Evolutionary conservation across 1,139 yeast genomes (phyloP).

Genomic region (Yamadazyma mexicana): DNA sequence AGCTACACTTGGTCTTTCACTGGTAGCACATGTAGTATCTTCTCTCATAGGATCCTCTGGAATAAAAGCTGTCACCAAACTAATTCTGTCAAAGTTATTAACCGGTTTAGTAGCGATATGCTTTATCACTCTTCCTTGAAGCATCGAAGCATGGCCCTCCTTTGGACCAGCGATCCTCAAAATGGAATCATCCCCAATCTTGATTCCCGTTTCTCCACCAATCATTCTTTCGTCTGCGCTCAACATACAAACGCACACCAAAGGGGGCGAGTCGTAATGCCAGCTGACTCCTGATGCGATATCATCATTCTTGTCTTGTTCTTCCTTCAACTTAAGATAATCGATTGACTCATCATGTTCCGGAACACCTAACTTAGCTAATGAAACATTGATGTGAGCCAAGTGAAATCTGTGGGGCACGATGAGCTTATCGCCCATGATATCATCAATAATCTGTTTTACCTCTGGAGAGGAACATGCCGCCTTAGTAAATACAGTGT

Average conservation of each 20-base stretch:
- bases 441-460: constrained; percentile 19
- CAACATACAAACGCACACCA: constrained; percentile 35
- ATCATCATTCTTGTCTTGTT: constrained; percentile 14
- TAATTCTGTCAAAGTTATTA: constrained; percentile 30
- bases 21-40: constrained; percentile 40
- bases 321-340: constrained; percentile 9
- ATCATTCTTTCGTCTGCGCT: constrained; percentile 31
- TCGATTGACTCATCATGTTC: constrained; percentile 11
- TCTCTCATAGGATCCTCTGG: constrained; percentile 36
- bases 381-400: constrained; percentile 28
- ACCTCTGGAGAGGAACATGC: constrained; percentile 23
- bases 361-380: constrained; percentile 14
- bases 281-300: constrained; percentile 18
- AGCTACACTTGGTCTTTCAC: constrained; percentile 40
- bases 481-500: constrained; percentile 24
- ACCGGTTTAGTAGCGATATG: constrained; percentile 28
- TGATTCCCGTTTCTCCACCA: constrained; percentile 34
- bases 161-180: constrained; percentile 14
- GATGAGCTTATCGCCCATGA: constrained; percentile 21
- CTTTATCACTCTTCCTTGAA: constrained; percentile 42
- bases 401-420: constrained; percentile 24
- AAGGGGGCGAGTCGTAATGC: constrained; percentile 34
- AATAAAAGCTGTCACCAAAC: constrained; percentile 43
- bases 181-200: constrained; percentile 23
- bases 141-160: constrained; percentile 40